Percentiles rank a stretch among this genome's conserved stretches.
Conservation (phyloP, 192 early-diverging fungal genomes). For the Glomus cerebriforme region DNA sequence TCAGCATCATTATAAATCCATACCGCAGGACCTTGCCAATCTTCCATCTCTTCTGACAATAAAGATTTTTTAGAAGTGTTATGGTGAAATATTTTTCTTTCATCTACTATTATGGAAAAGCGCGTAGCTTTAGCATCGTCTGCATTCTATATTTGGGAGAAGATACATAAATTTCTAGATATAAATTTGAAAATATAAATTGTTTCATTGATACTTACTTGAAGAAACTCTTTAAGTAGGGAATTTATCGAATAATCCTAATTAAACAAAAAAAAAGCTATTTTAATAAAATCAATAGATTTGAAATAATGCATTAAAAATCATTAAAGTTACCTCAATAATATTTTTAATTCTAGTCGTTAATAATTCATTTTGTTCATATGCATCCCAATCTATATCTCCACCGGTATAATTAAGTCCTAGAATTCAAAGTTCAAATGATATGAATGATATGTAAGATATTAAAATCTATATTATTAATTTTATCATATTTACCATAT, state of each 20-base stretch:
- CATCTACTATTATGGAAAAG: not conserved
- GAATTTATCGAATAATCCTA: not conserved
- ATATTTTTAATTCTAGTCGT: not conserved
- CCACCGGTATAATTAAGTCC: not conserved
- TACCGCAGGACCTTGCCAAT: constrained; percentile 36
- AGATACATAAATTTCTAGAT: not conserved
- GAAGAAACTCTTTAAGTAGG: not conserved
- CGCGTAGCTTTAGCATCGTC: constrained; percentile 27
- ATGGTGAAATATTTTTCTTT: not conserved
- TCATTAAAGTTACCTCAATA: not conserved
- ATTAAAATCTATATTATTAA: not conserved
- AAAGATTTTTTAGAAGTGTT: not conserved
- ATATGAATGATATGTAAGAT: not conserved
- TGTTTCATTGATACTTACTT: not conserved
- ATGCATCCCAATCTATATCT: not conserved
- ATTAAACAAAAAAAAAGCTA: not conserved
- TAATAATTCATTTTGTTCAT: constrained; percentile 6
- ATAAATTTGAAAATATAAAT: too few relatives aligned
- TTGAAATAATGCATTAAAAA: not conserved
- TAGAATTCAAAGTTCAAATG: not conserved
- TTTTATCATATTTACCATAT: not conserved
- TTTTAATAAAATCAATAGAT: not conserved
- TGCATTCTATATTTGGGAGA: constrained; percentile 40
- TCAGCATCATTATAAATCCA: constrained; percentile 35
- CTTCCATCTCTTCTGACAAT: constrained; percentile 24